phyloP scores from a whole-genome alignment of 768 basidiomycete species.

The Clathrus columnatus region DNA sequence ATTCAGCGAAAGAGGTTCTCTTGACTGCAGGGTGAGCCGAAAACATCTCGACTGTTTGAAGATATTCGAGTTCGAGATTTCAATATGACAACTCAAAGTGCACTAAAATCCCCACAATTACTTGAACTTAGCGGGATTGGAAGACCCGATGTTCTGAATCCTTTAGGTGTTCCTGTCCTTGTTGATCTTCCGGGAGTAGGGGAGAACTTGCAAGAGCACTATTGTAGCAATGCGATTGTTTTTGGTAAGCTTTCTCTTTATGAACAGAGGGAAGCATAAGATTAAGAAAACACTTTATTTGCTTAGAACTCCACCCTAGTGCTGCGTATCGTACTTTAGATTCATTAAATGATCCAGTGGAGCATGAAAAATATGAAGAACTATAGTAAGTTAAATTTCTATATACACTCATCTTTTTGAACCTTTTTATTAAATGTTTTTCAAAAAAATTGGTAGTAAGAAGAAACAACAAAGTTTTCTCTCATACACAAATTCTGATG shows the following conservation, averaged over 20 bases:
- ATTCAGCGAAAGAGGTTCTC: slow-evolving; percentile 43
- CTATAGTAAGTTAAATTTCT: not conserved
- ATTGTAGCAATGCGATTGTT: not conserved
- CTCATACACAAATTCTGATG: not conserved
- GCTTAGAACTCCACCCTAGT: too few species aligned
- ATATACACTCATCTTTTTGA: not conserved
- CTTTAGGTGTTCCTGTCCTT: slow-evolving; percentile 37
- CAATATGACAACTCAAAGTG: slow-evolving; percentile 16
- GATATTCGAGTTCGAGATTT: not conserved
- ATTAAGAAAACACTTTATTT: too few species aligned
- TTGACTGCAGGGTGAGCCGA: slow-evolving; percentile 27
- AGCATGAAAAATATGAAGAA: not conserved
- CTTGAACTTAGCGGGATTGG: slow-evolving; percentile 68
- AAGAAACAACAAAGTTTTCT: not conserved
- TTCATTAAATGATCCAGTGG: not conserved
- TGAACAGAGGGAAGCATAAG: too few species aligned
- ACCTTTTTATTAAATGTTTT: too few species aligned
- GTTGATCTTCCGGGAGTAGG: slow-evolving; percentile 72
- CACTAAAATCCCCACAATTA: slow-evolving; percentile 41
- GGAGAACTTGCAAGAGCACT: slow-evolving; percentile 48
- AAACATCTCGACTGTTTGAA: too few species aligned
- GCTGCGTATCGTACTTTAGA: too few species aligned
- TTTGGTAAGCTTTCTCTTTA: not conserved
- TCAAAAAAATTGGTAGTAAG: too few species aligned
- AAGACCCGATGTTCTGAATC: slow-evolving; percentile 34